These are phyloP conservation scores for Bipolaris victoriae DNA, from an alignment of 2,329 filamentous ascomycete genomes.

Conservation along the genomic window DNA sequence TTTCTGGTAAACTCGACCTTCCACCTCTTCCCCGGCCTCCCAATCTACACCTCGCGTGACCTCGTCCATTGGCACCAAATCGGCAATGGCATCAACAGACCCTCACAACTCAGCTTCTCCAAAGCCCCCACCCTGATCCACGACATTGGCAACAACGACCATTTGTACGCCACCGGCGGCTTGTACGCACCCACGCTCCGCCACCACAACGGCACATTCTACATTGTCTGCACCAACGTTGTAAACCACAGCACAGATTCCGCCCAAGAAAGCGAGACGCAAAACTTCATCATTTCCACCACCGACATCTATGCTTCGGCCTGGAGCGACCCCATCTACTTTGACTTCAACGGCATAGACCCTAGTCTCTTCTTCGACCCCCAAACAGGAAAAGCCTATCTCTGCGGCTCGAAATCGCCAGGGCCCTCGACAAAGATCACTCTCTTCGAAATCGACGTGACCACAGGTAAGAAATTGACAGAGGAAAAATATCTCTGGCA, in stretches of 20 bases:
- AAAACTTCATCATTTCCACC: constrained; percentile 41
- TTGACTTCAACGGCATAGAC: constrained; percentile 23
- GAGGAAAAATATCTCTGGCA: constrained; percentile 37
- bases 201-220: constrained; percentile 23
- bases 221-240: constrained; percentile 26
- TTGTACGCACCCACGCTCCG: constrained; percentile 27
- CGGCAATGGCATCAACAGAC: constrained; percentile 55
- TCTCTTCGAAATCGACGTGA: constrained; percentile 35
- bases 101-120: constrained; percentile 55
- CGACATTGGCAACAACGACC: constrained; percentile 6
- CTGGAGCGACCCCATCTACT: constrained; percentile 23
- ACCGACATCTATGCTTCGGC: constrained; percentile 15
- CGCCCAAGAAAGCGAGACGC: constrained; percentile 51
- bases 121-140: constrained; percentile 52
- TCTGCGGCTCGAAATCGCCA: constrained; percentile 28
- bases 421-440: constrained; percentile 25
- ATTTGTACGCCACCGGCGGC: constrained; percentile 26
- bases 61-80: constrained; percentile 57
- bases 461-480: constrained; percentile 28
- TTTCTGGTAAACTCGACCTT: constrained; percentile 60
- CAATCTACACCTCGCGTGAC: constrained; percentile 58
- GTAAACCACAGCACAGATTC: constrained; percentile 41
- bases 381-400: constrained; percentile 17
- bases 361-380: constrained; percentile 23
- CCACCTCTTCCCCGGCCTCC: constrained; percentile 58